Conservation (phyloP, 139 green algal species). For the Coelastrella sp. region DNA sequence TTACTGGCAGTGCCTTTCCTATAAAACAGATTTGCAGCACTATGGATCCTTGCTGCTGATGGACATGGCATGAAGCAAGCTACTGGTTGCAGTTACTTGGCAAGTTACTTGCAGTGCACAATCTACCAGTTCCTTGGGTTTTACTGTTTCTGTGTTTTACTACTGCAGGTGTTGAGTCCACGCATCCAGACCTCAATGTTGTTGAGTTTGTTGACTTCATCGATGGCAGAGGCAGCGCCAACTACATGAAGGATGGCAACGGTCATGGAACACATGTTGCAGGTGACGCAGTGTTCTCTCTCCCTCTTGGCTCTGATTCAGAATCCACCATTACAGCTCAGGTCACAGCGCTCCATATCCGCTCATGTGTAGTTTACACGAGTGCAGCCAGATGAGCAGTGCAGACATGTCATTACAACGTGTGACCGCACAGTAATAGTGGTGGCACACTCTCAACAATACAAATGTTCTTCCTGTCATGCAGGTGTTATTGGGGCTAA, state of each 20-base stretch:
- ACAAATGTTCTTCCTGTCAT: neutral
- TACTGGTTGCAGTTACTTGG: too few relatives aligned
- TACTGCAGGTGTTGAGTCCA: neutral
- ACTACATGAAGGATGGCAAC: constrained; percentile 1
- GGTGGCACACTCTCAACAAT: too few relatives aligned
- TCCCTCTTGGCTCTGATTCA: neutral
- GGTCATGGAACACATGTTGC: constrained; percentile 15
- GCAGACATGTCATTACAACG: neutral
- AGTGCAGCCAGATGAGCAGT: too few relatives aligned
- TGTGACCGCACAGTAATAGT: neutral
- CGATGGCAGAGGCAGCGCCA: neutral
- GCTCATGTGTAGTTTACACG: too few relatives aligned
- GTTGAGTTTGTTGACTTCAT: constrained; percentile 34
- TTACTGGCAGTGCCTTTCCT: too few relatives aligned
- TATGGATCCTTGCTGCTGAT: too few relatives aligned
- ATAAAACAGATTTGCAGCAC: too few relatives aligned
- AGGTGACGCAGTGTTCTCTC: neutral
- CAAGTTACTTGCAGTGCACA: too few relatives aligned
- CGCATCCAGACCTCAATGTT: constrained; percentile 20
- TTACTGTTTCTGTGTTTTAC: neutral
- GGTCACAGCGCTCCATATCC: neutral
- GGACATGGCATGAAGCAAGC: too few relatives aligned
- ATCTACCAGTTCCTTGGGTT: too few relatives aligned
- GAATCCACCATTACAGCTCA: too few relatives aligned
- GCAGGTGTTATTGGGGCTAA: constrained; percentile 17